Conservation (phyloP, 768 basidiomycete genomes). For the Leccinellum albellum region DNA sequence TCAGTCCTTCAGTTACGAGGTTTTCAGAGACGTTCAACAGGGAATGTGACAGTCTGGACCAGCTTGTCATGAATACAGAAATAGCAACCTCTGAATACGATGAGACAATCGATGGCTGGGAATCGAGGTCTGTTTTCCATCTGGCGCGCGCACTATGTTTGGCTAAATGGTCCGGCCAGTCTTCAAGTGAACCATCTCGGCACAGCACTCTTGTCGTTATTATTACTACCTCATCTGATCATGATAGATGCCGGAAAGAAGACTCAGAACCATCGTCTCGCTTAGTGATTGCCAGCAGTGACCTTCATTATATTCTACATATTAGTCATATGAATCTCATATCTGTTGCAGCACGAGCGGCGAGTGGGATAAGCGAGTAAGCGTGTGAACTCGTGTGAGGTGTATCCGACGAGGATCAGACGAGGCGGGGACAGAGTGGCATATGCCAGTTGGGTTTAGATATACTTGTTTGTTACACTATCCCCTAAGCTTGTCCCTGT, state of each 20-base stretch:
- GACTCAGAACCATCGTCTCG: conserved; percentile 20
- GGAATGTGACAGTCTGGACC: conserved; percentile 12
- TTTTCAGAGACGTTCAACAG: conserved; percentile 9
- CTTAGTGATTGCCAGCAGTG: conserved; percentile 33
- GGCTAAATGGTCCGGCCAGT: conserved; percentile 5
- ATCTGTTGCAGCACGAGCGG: no score
- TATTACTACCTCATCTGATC: conserved; percentile 33
- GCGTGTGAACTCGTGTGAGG: no score
- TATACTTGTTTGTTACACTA: no score
- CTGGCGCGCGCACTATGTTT: not conserved
- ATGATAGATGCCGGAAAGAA: conserved; percentile 23
- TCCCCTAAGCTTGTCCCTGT: no score
- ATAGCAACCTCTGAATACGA: conserved; percentile 12
- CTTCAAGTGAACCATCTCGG: conserved; percentile 36
- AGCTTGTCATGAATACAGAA: conserved; percentile 45
- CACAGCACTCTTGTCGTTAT: conserved; percentile 30
- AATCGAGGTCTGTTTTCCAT: conserved; percentile 33
- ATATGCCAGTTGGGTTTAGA: no score
- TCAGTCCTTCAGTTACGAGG: conserved; percentile 7
- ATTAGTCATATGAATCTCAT: no score
- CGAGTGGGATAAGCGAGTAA: no score
- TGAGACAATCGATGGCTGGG: conserved; percentile 44
- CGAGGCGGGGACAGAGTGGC: no score
- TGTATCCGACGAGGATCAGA: no score
- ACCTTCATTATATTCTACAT: no score